Evolutionary conservation across 371 early-diverging fungal genomes (phyloP), one percentile per base, ranked within the genome.

Genomic region (Actinomucor elegans): DNA sequence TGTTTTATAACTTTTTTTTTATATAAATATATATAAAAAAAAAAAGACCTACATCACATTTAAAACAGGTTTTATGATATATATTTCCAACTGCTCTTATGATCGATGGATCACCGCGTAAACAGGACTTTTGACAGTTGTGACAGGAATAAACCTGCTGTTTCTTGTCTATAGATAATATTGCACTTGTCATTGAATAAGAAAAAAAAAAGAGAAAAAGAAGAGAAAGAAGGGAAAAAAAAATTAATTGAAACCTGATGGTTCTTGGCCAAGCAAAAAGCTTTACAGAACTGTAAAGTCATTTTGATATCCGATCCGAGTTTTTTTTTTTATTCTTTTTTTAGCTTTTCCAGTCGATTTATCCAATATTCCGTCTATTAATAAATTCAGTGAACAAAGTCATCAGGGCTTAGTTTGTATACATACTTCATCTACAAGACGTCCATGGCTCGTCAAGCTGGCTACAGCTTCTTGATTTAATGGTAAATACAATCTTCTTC

Each of bases 11-110:
- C n/a, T n/a, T n/a, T n/a, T n/a, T n/a, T n/a, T n/a, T n/a, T n/a
- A n/a, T n/a, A n/a, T n/a, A n/a, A n/a, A n/a, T n/a, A n/a, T n/a
- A n/a, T n/a, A n/a, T n/a, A n/a, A n/a, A n/a, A 27, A 20, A 40
- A 34, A 29, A 31, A 11, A 20, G 10, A 50, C 66, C 54, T 61
- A 66, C 66, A 49, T 47, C 50, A 23, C 66, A 66, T 18, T 43
- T 42, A 43, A 66, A 66, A 29, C 66, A 66, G n/a, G 61, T 38
- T 28, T 47, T 51, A 33, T 66, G 66, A 32, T 66, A 66, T 10
- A 57, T 29, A 32, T 52, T 23, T 12, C 66, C 56, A 18, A 49
- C 46, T 29, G 57, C 48, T 48, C 49, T 47, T 42, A 62, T 40
- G 8, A 61, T 18, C 10, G 47, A 46, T 40, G 57, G 58, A 20